phyloP scores from a whole-genome alignment of 2,329 filamentous ascomycete genomes.

The Incumbomyces delicatus region DNA sequence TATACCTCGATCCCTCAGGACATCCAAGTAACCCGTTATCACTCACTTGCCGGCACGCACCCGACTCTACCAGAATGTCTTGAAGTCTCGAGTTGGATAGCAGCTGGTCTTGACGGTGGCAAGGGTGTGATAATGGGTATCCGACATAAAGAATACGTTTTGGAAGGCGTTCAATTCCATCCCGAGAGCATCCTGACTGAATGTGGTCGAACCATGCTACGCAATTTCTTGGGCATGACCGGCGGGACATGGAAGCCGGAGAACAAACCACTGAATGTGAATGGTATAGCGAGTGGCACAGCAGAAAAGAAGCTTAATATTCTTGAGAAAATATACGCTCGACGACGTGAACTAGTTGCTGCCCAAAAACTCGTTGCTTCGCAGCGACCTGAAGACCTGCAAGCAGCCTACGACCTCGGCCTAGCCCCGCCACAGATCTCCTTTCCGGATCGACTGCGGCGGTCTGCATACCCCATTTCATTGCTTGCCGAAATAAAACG shows the following conservation, averaged over 20 bases:
- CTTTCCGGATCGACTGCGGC: constrained; percentile 66
- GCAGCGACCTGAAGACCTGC: constrained; percentile 69
- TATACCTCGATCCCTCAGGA: constrained; percentile 72
- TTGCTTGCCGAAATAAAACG: constrained; percentile 97
- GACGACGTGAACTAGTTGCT: constrained; percentile 64
- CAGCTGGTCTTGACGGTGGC: constrained; percentile 60
- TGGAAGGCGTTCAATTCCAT: constrained; percentile 98
- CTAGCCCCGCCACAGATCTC: constrained; percentile 75
- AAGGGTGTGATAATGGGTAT: constrained; percentile 94
- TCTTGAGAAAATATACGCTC: constrained; percentile 79
- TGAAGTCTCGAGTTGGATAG: constrained; percentile 85
- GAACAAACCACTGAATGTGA: constrained; percentile 17
- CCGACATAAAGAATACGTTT: constrained; percentile 75
- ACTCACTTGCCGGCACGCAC: constrained; percentile 88
- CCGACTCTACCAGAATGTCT: constrained; percentile 75
- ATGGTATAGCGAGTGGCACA: constrained; percentile 11
- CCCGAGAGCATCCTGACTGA: constrained; percentile 94
- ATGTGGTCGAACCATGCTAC: constrained; percentile 78
- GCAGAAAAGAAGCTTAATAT: constrained; percentile 66
- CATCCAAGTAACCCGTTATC: constrained; percentile 85
- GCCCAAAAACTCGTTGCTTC: constrained; percentile 79
- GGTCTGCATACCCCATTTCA: constrained; percentile 79
- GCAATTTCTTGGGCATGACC: constrained; percentile 80
- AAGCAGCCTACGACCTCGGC: constrained; percentile 76
- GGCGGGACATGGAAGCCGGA: constrained; percentile 69